phyloP scores from a whole-genome alignment of 164 flowering plant species.

The Kalanchoe fedtschenkoi region DNA sequence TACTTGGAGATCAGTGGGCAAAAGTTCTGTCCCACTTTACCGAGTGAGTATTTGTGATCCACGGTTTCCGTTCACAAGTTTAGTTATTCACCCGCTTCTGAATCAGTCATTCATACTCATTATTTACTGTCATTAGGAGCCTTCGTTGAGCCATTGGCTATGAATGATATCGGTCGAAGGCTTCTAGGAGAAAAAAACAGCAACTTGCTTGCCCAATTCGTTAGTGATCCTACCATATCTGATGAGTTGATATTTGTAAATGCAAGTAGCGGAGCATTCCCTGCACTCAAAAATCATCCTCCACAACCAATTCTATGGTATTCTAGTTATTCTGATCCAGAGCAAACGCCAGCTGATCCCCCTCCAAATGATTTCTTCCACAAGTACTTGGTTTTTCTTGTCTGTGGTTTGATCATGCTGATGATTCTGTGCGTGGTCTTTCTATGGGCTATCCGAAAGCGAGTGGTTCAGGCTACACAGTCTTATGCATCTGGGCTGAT shows the following conservation, averaged over 20 bases:
- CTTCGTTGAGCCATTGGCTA: background rate
- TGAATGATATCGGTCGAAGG: slow-evolving; percentile 4
- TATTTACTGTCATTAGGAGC: background rate
- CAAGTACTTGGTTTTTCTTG: slow-evolving; percentile 2
- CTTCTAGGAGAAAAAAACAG: background rate
- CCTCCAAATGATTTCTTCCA: background rate
- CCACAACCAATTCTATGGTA: slow-evolving; percentile 1
- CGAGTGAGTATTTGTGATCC: slow-evolving; percentile 1
- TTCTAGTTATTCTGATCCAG: background rate
- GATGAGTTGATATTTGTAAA: background rate
- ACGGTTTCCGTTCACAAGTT: background rate
- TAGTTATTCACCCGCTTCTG: background rate
- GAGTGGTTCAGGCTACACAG: background rate
- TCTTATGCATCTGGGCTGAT: slow-evolving; percentile 9
- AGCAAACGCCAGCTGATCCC: background rate
- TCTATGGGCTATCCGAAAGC: background rate
- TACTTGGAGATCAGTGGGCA: background rate
- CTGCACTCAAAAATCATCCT: slow-evolving; percentile 6
- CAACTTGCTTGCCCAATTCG: slow-evolving; percentile 6
- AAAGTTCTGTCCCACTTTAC: background rate
- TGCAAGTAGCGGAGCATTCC: slow-evolving; percentile 11
- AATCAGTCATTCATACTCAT: background rate
- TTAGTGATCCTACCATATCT: slow-evolving; percentile 3
- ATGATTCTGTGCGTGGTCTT: background rate
- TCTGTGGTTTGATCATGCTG: background rate